phyloP scores from a whole-genome alignment of 306 rosid species.

The Acacia confusa region DNA sequence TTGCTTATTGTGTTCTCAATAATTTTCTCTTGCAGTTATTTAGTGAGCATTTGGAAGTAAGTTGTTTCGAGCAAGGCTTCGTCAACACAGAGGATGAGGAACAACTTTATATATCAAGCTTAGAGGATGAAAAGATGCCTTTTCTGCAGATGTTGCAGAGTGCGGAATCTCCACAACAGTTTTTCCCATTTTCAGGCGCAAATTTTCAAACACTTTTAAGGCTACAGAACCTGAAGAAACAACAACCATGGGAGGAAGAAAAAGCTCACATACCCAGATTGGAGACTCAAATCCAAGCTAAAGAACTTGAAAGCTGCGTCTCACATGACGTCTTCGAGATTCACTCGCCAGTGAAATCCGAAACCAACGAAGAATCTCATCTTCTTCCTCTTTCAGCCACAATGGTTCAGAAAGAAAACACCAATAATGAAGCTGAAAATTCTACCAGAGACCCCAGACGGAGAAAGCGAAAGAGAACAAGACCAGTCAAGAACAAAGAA shows the following conservation, averaged over 20 bases:
- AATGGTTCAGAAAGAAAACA: conserved; percentile 40
- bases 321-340: conserved; percentile 55
- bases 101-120: conserved; percentile 39
- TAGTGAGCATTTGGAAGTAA: conserved; percentile 58
- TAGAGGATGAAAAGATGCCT: conserved; percentile 67
- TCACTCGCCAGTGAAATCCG: conserved; percentile 74
- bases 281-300: conserved; percentile 47
- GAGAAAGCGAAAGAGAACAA: conserved; percentile 79
- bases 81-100: conserved; percentile 48
- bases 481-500: conserved; percentile 81
- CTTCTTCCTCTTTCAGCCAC: background rate
- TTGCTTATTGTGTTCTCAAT: background rate
- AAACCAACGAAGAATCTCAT: conserved; percentile 18
- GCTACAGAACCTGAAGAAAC: conserved; percentile 66
- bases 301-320: conserved; percentile 69
- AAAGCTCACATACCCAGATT: conserved; percentile 34
- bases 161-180: conserved; percentile 59
- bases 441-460: conserved; percentile 29
- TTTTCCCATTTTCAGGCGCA: conserved; percentile 59
- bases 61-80: conserved; percentile 56
- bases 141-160: conserved; percentile 85
- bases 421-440: conserved; percentile 22
- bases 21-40: conserved; percentile 48
- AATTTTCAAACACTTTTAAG: conserved; percentile 74
- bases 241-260: conserved; percentile 56